Percentiles rank a stretch among this genome's conserved stretches.
phyloP scores from a whole-genome alignment of 495 filamentous ascomycete genomes.

The Podospora sp. region DNA sequence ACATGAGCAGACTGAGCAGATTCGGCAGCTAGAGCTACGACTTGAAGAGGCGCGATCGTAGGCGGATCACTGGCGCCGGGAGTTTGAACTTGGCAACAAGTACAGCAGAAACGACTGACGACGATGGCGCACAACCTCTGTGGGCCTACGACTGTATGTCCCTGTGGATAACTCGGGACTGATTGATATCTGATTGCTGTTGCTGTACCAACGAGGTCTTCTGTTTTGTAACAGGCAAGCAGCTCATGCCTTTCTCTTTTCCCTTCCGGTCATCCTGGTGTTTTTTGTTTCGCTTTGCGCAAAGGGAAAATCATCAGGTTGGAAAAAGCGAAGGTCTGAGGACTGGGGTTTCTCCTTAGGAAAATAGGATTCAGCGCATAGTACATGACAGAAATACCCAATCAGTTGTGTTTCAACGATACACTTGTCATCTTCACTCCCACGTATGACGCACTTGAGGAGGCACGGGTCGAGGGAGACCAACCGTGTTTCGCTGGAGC shows the following conservation, averaged over 20 bases:
- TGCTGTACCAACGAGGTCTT: neutral
- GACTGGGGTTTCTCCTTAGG: neutral
- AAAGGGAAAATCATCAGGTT: neutral
- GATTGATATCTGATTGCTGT: neutral
- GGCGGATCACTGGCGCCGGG: too few species aligned
- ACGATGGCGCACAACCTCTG: neutral
- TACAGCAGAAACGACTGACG: neutral
- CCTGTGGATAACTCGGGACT: neutral
- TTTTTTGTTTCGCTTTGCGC: neutral
- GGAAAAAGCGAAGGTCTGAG: neutral
- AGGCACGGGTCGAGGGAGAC: too few species aligned
- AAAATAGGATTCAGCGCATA: neutral
- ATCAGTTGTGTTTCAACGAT: too few species aligned
- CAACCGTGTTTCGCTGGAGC: too few species aligned
- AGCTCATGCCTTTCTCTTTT: neutral
- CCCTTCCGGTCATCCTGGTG: neutral
- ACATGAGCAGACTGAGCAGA: constrained; percentile 67
- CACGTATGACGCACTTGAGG: too few species aligned
- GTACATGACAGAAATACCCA: neutral
- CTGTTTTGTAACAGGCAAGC: neutral
- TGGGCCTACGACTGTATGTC: neutral
- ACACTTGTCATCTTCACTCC: too few species aligned
- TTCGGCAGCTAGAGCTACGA: constrained; percentile 69
- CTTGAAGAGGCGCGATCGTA: too few species aligned
- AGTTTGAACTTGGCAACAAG: neutral